phyloP scores from a whole-genome alignment of 2,329 filamentous ascomycete genomes.

The Escovopsis sp. region DNA sequence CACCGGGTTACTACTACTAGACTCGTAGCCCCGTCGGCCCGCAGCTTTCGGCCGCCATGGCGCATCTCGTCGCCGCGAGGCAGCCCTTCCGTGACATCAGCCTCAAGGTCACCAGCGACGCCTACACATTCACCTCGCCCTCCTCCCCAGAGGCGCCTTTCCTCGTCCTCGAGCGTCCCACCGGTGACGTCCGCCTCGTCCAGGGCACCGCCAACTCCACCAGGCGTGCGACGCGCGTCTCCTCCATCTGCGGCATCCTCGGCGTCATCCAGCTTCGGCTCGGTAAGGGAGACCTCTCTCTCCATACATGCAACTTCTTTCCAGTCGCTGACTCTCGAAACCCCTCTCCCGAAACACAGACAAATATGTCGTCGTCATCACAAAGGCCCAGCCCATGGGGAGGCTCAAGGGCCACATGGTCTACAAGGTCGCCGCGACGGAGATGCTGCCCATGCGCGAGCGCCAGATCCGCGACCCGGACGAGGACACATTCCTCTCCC shows the following conservation, averaged over 20 bases:
- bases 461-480: slow-evolving; percentile 82
- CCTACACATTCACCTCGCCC: slow-evolving; percentile 93
- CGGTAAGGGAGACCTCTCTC: slow-evolving; percentile 40
- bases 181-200: slow-evolving; percentile 74
- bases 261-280: slow-evolving; percentile 88
- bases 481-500: slow-evolving; percentile 76
- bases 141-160: slow-evolving; percentile 82
- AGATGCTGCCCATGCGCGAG: slow-evolving; percentile 88
- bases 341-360: slow-evolving; percentile 28
- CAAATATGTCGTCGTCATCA: slow-evolving; percentile 95
- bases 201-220: slow-evolving; percentile 60
- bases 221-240: slow-evolving; percentile 59
- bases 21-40: too few species aligned
- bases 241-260: slow-evolving; percentile 87
- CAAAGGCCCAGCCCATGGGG: slow-evolving; percentile 81
- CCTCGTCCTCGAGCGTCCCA: slow-evolving; percentile 79
- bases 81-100: slow-evolving; percentile 92
- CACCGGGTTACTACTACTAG: too few species aligned
- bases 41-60: slow-evolving; percentile 16
- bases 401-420: slow-evolving; percentile 91
- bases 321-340: slow-evolving; percentile 3
- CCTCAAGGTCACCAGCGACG: slow-evolving; percentile 76
- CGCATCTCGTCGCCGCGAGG: slow-evolving; percentile 21
- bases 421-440: slow-evolving; percentile 81
- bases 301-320: background rate